Percentiles rank a stretch among this genome's conserved stretches.
phyloP scores from a whole-genome alignment of 2,329 filamentous ascomycete species.

The Paracoccidioides lutzii region DNA sequence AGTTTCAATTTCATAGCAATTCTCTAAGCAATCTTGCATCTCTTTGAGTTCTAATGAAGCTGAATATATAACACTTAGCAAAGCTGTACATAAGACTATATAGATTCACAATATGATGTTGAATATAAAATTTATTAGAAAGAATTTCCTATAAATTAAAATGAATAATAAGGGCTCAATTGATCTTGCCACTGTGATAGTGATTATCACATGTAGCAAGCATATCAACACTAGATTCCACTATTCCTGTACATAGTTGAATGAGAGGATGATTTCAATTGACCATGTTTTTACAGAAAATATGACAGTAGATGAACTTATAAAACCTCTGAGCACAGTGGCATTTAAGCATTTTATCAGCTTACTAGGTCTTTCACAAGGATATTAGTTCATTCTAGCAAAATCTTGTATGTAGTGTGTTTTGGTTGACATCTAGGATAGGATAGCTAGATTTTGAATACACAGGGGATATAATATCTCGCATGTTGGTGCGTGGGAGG shows the following conservation, averaged over 20 bases:
- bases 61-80: not conserved
- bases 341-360: not conserved
- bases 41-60: not conserved
- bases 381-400: too few relatives aligned
- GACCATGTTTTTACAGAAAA: slow-evolving; percentile 1
- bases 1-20: not conserved
- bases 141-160: not conserved
- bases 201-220: slow-evolving; percentile 5
- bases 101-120: slow-evolving; percentile 8
- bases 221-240: slow-evolving; percentile 10
- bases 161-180: slow-evolving; percentile 8
- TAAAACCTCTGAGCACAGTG: not conserved
- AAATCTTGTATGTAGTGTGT: too few relatives aligned
- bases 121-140: not conserved
- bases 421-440: too few relatives aligned
- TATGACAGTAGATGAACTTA: not conserved
- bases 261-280: slow-evolving; percentile 2
- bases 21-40: not conserved
- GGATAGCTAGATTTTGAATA: too few relatives aligned
- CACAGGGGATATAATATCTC: too few relatives aligned
- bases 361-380: not conserved
- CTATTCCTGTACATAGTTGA: slow-evolving; percentile 4
- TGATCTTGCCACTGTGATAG: slow-evolving; percentile 3
- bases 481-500: too few relatives aligned
- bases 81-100: not conserved